Evolutionary conservation across 2,329 filamentous ascomycete genomes (phyloP).

Genomic region (Fusarium sp.): DNA sequence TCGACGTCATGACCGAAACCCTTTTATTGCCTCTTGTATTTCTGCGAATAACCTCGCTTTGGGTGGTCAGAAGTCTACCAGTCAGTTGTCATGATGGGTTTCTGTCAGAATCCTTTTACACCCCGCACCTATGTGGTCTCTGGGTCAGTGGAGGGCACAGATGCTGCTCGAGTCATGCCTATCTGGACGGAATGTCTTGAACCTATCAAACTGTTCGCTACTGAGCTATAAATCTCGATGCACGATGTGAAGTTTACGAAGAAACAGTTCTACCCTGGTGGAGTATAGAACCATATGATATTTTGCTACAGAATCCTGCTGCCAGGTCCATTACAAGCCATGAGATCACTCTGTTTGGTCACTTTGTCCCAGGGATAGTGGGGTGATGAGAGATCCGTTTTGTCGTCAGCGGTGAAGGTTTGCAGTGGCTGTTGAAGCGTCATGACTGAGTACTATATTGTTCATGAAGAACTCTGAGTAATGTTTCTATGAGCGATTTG

Average conservation of each 20-base stretch:
- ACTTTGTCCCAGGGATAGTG: not conserved
- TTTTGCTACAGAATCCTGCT: not conserved
- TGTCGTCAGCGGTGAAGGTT: slow-evolving; percentile 12
- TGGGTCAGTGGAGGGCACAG: not conserved
- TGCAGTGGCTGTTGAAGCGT: not conserved
- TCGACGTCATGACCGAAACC: slow-evolving; percentile 31
- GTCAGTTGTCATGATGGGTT: not conserved
- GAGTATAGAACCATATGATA: not conserved
- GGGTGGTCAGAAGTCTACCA: not conserved
- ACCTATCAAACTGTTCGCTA: slow-evolving; percentile 2
- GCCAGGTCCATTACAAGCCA: not conserved
- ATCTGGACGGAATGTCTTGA: slow-evolving; percentile 1
- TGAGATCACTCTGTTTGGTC: not conserved
- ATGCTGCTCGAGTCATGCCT: slow-evolving; percentile 28
- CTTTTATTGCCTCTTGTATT: not conserved
- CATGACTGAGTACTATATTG: not conserved
- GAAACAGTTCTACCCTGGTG: not conserved
- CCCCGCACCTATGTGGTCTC: not conserved
- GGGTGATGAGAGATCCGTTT: not conserved
- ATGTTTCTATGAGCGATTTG: not conserved
- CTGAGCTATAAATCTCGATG: not conserved
- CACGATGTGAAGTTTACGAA: not conserved
- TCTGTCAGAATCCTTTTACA: not conserved
- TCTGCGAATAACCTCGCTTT: slow-evolving; percentile 7
- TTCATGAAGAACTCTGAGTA: not conserved